Conservation (phyloP, 108 stramenopile species). For the Cylindrotheca fusiformis region DNA sequence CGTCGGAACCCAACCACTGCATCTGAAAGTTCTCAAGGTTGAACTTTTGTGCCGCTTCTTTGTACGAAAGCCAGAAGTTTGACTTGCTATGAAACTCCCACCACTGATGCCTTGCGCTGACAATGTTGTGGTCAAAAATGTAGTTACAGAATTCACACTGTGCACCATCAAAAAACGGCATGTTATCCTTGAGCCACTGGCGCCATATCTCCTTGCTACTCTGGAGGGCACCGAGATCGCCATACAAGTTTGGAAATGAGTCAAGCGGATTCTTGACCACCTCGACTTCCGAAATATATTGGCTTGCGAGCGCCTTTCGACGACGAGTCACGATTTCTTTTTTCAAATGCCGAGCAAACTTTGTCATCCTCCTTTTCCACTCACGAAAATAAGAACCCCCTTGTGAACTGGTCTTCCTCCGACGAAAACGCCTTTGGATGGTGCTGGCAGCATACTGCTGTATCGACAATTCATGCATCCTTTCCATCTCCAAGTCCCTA, state of each 20-base stretch:
- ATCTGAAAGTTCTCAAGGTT: background rate
- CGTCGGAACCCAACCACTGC: background rate
- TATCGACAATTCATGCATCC: too few species aligned
- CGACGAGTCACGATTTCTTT: background rate
- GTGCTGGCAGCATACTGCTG: background rate
- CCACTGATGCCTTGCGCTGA: background rate
- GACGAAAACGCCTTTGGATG: background rate
- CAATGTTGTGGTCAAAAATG: background rate
- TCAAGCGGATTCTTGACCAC: background rate
- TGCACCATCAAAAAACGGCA: background rate
- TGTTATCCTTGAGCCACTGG: background rate
- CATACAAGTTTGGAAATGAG: background rate
- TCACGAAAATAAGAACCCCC: background rate
- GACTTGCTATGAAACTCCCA: too few species aligned
- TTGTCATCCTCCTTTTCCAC: background rate
- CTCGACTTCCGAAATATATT: too few species aligned
- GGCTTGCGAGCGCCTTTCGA: background rate
- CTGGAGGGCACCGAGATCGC: background rate
- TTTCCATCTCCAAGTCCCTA: background rate
- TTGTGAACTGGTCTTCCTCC: background rate
- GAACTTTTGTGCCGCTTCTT: background rate
- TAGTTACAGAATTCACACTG: background rate
- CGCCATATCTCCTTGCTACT: background rate
- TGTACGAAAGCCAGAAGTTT: too few species aligned
- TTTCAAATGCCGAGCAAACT: background rate